phyloP scores from a whole-genome alignment of 495 filamentous ascomycete species.

The Penicillium bovifimosum region DNA sequence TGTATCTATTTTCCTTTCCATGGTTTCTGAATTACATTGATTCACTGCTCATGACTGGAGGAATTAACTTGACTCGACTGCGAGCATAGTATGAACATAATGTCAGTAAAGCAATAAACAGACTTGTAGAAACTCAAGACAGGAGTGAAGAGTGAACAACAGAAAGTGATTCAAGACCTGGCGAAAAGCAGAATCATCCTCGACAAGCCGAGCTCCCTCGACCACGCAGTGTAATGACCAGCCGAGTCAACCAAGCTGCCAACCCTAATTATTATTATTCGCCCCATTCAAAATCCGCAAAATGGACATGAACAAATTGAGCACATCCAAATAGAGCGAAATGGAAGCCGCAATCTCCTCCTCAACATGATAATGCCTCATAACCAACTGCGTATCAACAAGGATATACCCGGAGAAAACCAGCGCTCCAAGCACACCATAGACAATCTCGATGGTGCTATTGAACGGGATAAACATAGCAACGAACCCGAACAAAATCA shows the following conservation, averaged over 20 bases:
- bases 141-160: background rate
- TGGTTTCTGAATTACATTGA: background rate
- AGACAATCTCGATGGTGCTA: constrained; percentile 74
- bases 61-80: background rate
- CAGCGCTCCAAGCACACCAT: constrained; percentile 72
- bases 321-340: constrained; percentile 89
- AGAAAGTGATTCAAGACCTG: background rate
- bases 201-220: too few relatives aligned
- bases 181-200: background rate
- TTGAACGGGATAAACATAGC: constrained; percentile 74
- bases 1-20: background rate
- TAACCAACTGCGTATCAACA: constrained; percentile 91
- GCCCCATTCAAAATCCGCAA: constrained; percentile 77
- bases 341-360: constrained; percentile 98
- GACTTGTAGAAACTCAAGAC: background rate
- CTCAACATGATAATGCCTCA: constrained; percentile 94
- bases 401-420: constrained; percentile 93
- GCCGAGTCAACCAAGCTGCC: background rate
- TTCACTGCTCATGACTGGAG: background rate
- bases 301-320: constrained; percentile 94
- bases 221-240: background rate
- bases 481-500: constrained; percentile 91
- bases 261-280: constrained; percentile 70
- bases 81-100: background rate
- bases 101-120: background rate